Conservation (phyloP, 2,329 filamentous ascomycete species). For the Uncinocarpus reesii region DNA sequence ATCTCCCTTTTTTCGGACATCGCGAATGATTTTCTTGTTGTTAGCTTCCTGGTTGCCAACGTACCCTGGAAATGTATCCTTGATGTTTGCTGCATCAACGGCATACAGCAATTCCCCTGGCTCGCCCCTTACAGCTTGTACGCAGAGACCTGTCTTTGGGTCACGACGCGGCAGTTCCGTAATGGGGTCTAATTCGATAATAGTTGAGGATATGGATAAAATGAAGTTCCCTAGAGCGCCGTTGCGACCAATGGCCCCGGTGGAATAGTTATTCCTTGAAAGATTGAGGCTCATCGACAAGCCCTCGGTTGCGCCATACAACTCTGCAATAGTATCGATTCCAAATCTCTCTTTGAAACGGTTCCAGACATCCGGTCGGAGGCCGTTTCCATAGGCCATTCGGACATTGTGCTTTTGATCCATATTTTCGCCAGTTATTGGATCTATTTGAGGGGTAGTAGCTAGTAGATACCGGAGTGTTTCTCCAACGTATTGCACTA, state of each 20-base stretch:
- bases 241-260: slow-evolving; percentile 67
- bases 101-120: slow-evolving; percentile 65
- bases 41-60: slow-evolving; percentile 63
- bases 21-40: slow-evolving; percentile 59
- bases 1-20: slow-evolving; percentile 65
- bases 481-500: slow-evolving; percentile 81
- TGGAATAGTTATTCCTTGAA: slow-evolving; percentile 58
- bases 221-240: slow-evolving; percentile 53
- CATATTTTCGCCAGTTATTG: slow-evolving; percentile 53
- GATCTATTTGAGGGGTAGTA: slow-evolving; percentile 51
- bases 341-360: slow-evolving; percentile 71
- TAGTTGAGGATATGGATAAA: slow-evolving; percentile 41
- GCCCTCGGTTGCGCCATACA: slow-evolving; percentile 71
- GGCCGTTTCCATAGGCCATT: slow-evolving; percentile 70
- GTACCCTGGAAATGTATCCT: slow-evolving; percentile 67
- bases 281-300: slow-evolving; percentile 61
- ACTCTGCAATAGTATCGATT: slow-evolving; percentile 63
- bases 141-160: slow-evolving; percentile 59
- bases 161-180: slow-evolving; percentile 60
- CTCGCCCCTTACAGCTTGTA: slow-evolving; percentile 47
- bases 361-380: slow-evolving; percentile 78
- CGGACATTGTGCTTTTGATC: slow-evolving; percentile 66
- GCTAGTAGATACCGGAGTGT: slow-evolving; percentile 73
- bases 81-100: slow-evolving; percentile 56
- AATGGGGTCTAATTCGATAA: slow-evolving; percentile 62